Conservation (phyloP, 2,329 filamentous ascomycete genomes). For the Fragosphaeria purpurea region DNA sequence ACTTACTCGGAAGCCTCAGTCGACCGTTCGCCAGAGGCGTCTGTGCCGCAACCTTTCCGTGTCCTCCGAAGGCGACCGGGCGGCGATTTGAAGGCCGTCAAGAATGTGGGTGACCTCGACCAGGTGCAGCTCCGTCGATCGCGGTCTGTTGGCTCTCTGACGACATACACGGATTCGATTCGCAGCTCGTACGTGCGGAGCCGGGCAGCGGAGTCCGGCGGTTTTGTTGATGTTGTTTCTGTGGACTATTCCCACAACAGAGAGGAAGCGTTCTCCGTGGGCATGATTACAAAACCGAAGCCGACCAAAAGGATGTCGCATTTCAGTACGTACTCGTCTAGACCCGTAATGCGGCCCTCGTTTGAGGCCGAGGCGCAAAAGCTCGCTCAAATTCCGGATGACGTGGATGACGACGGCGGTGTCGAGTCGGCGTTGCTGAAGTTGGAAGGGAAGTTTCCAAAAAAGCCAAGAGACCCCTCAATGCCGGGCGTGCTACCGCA, state of each 20-base stretch:
- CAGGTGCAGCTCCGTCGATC: constrained; percentile 38
- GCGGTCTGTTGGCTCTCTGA: constrained; percentile 49
- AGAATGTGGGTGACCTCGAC: constrained; percentile 54
- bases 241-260: constrained; percentile 32
- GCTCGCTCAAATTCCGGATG: constrained; percentile 79
- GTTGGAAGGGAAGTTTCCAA: constrained; percentile 76
- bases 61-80: constrained; percentile 63
- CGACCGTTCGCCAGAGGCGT: constrained; percentile 33
- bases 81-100: constrained; percentile 61
- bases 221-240: constrained; percentile 30
- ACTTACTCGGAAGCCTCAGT: constrained; percentile 43
- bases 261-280: constrained; percentile 45
- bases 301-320: constrained; percentile 40
- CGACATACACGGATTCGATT: constrained; percentile 50
- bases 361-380: constrained; percentile 85
- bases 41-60: constrained; percentile 44
- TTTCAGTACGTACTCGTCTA: constrained; percentile 53
- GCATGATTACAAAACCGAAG: constrained; percentile 43
- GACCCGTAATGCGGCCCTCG: constrained; percentile 57
- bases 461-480: constrained; percentile 32
- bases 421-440: constrained; percentile 89
- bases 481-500: constrained; percentile 14
- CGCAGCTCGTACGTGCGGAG: constrained; percentile 46
- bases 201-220: constrained; percentile 27
- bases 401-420: constrained; percentile 67